These are phyloP conservation scores for Phytophthora sojae DNA, from an alignment of 352 stramenopile species.

Conservation along the genomic window DNA sequence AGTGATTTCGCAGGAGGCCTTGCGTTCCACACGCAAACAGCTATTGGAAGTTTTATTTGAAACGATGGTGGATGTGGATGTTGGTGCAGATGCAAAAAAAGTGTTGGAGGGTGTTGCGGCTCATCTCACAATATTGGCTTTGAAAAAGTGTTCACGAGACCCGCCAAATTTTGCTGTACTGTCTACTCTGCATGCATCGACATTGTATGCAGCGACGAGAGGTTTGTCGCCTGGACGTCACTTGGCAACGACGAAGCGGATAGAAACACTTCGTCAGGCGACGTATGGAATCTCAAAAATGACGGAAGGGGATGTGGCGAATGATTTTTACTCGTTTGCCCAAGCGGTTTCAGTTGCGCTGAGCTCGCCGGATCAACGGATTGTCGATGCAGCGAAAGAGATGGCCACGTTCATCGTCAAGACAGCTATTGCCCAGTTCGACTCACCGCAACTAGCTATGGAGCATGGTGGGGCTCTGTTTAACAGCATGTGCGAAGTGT, in stretches of 20 bases:
- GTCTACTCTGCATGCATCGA: conserved; percentile 75
- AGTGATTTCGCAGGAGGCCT: conserved; percentile 61
- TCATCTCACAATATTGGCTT: conserved; percentile 63
- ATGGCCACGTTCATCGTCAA: conserved; percentile 66
- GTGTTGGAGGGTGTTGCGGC: conserved; percentile 62
- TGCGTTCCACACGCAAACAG: conserved; percentile 54
- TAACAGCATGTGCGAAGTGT: conserved; percentile 82
- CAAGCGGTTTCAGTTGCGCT: conserved; percentile 69
- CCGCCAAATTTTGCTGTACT: conserved; percentile 75
- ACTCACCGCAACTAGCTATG: conserved; percentile 45
- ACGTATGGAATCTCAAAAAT: conserved; percentile 76
- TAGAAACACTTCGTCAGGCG: conserved; percentile 80
- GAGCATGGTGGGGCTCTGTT: conserved; percentile 74
- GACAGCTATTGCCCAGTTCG: conserved; percentile 49
- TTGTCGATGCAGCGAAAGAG: conserved; percentile 65
- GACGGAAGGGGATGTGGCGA: conserved; percentile 52
- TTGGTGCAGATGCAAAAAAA: conserved; percentile 61
- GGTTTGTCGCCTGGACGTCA: conserved; percentile 81
- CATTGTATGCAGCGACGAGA: conserved; percentile 76
- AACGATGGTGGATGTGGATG: conserved; percentile 78
- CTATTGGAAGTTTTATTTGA: conserved; percentile 77
- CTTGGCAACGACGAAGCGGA: conserved; percentile 80
- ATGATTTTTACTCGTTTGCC: conserved; percentile 75
- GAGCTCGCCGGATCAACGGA: conserved; percentile 63
- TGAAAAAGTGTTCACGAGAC: conserved; percentile 61